phyloP scores from a whole-genome alignment of 352 stramenopile species.

The Peronospora destructor region DNA sequence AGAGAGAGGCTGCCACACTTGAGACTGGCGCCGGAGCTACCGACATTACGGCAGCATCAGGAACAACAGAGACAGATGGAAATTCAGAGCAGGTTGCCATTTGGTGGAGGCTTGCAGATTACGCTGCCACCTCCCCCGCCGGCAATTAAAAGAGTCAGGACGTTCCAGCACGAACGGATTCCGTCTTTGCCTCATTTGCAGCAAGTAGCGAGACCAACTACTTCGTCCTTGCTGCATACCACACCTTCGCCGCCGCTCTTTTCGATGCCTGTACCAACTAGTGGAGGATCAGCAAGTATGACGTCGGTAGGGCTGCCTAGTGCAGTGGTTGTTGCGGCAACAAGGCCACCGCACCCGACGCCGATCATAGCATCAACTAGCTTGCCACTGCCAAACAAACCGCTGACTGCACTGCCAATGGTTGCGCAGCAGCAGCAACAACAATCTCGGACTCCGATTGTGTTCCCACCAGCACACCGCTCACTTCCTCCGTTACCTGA shows the following conservation, averaged over 20 bases:
- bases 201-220: constrained; percentile 42
- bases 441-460: constrained; percentile 43
- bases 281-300: constrained; percentile 2
- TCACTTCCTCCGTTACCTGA: constrained; percentile 52
- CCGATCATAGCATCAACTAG: constrained; percentile 27
- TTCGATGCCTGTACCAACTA: constrained; percentile 19
- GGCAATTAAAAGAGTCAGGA: constrained; percentile 17
- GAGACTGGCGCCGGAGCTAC: constrained; percentile 22
- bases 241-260: constrained; percentile 26
- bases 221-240: constrained; percentile 38
- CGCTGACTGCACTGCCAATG: constrained; percentile 20
- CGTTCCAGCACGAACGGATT: constrained; percentile 27
- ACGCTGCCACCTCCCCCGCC: constrained; percentile 27
- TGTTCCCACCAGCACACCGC: constrained; percentile 41
- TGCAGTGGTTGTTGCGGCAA: constrained; percentile 16
- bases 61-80: constrained; percentile 23
- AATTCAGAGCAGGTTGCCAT: constrained; percentile 18
- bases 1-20: constrained; percentile 14
- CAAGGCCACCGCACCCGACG: constrained; percentile 21
- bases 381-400: constrained; percentile 27
- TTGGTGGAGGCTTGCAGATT: constrained; percentile 30
- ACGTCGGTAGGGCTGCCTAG: constrained; percentile 19
- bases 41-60: constrained; percentile 20
- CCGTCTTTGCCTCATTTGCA: constrained; percentile 46
- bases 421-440: constrained; percentile 15